A percentile compares a stretch with the other conserved stretches of the same genome.
Conservation (phyloP, 1,284 basidiomycete species). For the Cryptococcus deneoformans region DNA sequence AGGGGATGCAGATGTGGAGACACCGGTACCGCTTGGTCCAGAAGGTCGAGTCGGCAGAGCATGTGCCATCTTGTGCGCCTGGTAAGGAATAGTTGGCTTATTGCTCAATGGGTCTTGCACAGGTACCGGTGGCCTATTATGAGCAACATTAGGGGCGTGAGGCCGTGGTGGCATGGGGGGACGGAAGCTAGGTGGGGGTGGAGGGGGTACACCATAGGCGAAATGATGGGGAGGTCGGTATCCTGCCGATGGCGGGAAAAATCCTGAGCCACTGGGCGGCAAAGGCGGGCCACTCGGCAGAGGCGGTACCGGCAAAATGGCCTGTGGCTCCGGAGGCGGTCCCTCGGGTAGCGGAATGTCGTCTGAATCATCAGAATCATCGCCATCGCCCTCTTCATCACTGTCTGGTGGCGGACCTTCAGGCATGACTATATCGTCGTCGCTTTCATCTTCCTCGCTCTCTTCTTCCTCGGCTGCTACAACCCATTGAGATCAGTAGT, state of each 20-base stretch:
- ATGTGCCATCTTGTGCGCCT: conserved; percentile 35
- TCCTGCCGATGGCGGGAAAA: not conserved
- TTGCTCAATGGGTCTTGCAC: conserved; percentile 19
- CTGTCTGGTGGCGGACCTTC: conserved; percentile 67
- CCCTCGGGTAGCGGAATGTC: conserved; percentile 52
- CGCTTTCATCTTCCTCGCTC: conserved; percentile 40
- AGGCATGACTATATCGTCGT: conserved; percentile 84
- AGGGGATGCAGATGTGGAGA: not conserved
- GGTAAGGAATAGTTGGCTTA: conserved; percentile 46
- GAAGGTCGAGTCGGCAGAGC: conserved; percentile 21
- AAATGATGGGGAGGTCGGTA: not conserved
- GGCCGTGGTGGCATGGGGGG: conserved; percentile 12
- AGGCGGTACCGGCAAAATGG: conserved; percentile 7
- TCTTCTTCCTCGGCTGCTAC: conserved; percentile 14
- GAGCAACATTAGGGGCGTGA: too few species aligned
- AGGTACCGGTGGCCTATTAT: too few species aligned
- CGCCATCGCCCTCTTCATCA: conserved; percentile 21
- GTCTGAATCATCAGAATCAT: conserved; percentile 47
- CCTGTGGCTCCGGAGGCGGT: conserved; percentile 38
- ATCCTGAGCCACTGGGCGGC: conserved; percentile 11
- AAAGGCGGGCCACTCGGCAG: conserved; percentile 27
- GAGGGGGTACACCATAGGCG: conserved; percentile 1
- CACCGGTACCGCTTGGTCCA: conserved; percentile 3
- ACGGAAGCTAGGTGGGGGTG: conserved; percentile 6
- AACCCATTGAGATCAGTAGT: not conserved